Evolutionary conservation across 164 flowering plant species (phyloP).

Genomic region (Brasenia schreberi): DNA sequence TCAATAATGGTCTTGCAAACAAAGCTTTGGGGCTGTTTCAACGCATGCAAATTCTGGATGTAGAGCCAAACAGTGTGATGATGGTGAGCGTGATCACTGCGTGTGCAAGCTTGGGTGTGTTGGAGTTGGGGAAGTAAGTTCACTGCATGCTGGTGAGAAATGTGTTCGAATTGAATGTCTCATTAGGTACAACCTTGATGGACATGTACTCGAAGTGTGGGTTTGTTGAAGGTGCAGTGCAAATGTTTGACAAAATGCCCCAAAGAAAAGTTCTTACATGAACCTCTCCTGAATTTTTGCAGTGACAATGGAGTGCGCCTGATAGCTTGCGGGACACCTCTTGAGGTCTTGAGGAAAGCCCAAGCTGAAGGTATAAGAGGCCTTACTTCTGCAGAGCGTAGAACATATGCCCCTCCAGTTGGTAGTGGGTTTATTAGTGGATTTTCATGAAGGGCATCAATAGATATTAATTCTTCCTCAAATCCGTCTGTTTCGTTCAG

Average conservation of each 20-base stretch:
- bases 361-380: slow-evolving; percentile 90
- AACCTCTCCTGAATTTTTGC: too few species aligned
- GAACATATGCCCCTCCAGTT: slow-evolving; percentile 76
- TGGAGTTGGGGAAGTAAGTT: slow-evolving; percentile 34
- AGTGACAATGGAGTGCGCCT: too few species aligned
- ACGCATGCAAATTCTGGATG: slow-evolving; percentile 22
- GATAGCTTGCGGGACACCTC: too few species aligned
- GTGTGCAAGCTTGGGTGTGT: slow-evolving; percentile 21
- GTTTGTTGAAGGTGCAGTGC: slow-evolving; percentile 18
- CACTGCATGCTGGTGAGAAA: slow-evolving; percentile 13
- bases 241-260: slow-evolving; percentile 29
- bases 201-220: slow-evolving; percentile 39
- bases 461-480: slow-evolving; percentile 32
- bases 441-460: slow-evolving; percentile 46
- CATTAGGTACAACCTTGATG: slow-evolving; percentile 29
- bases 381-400: slow-evolving; percentile 68
- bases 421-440: slow-evolving; percentile 94
- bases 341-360: slow-evolving; percentile 83
- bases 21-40: slow-evolving; percentile 24
- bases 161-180: slow-evolving; percentile 12
- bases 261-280: slow-evolving; percentile 28
- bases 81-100: slow-evolving; percentile 28
- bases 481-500: slow-evolving; percentile 57
- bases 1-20: slow-evolving; percentile 16
- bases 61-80: slow-evolving; percentile 26